Evolutionary conservation across 352 stramenopile species (phyloP), one percentile per base, ranked within the genome.

Genomic region (Pythium monospermum): DNA sequence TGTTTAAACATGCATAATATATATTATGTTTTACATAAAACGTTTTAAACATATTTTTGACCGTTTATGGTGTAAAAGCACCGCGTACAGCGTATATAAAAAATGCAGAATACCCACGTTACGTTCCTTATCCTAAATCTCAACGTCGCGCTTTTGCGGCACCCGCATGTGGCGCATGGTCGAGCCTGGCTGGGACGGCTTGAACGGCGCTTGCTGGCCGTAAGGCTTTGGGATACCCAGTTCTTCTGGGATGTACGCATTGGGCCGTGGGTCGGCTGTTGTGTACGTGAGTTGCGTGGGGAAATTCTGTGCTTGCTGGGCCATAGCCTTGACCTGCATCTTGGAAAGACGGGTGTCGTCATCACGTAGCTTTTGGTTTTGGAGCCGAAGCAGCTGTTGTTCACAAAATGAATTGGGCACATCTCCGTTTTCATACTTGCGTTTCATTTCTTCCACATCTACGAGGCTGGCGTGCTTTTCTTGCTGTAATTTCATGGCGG

Each of bases 151-250:
- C 51, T 79, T 84, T 66, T 96, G 76, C 2, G 91, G 91, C 38
- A 79, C 47, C 8, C 87, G 74, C 22, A 96, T 97, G 56, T 98
- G 91, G 23, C 92, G 87, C 92, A 97, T 97, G 4, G 78, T 96
- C 2, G 77, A 85, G 21, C 92, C 93, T 6, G 74, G 50, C 46
- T 93, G 69, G 2, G 74, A 77, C 1, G 93, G 93, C 45, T 97
- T 97, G 75, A 98, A 98, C 22, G 92, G 93, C 15, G 91, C 91
- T 18, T 87, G 69, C 28, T 69, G 65, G 21, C 93, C 90, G 61
- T 98, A 98, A 32, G 92, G 93, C 64, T 96, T 96, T 1, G 93
- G 91, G 43, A 98, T 95, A 16, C 87, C 87, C 35, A 97, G 66
- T 12, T 91, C 87, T 26, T 96, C 83, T 10, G 92, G 92, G 45